Evolutionary conservation across 257 asterid genomes (phyloP).

Genomic region (Ligustrum vulgare): DNA sequence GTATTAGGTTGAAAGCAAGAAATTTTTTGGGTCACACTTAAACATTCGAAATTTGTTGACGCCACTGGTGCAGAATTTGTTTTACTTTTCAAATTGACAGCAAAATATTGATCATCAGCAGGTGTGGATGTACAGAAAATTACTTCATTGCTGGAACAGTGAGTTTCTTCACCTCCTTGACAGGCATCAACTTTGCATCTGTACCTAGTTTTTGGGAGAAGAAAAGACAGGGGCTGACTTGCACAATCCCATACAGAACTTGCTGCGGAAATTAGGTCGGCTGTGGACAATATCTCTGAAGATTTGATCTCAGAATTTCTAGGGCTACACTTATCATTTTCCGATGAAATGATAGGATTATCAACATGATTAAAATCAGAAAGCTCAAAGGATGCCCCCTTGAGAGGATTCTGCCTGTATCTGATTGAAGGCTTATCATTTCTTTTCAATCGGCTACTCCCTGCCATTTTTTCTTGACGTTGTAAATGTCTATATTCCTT

Average conservation of each 20-base stretch:
- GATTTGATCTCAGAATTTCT: conserved; percentile 33
- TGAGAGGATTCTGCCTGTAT: conserved; percentile 35
- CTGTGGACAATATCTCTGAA: conserved; percentile 56
- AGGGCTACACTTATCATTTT: conserved; percentile 34
- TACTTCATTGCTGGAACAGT: conserved; percentile 32
- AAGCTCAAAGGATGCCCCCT: conserved; percentile 46
- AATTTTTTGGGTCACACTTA: conserved; percentile 31
- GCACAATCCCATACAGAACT: conserved; percentile 60
- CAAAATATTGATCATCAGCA: conserved; percentile 34
- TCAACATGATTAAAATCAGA: conserved; percentile 31
- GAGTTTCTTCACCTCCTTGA: conserved; percentile 32
- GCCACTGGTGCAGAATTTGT: conserved; percentile 27
- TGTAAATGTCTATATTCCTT: not conserved
- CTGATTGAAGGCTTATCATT: conserved; percentile 50
- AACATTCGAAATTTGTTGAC: conserved; percentile 34
- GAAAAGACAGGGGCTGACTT: conserved; percentile 53
- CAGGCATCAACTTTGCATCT: conserved; percentile 26
- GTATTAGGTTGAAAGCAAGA: conserved; percentile 32
- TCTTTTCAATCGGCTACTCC: conserved; percentile 39
- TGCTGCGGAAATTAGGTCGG: conserved; percentile 68
- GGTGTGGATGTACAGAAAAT: conserved; percentile 28
- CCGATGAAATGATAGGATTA: conserved; percentile 32
- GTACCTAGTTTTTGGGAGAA: conserved; percentile 43
- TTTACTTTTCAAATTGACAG: conserved; percentile 25
- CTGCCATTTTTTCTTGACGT: conserved; percentile 34